Base-by-base conservation (phyloP, 352 stramenopile species). In the Globisporangium canariense region DNA sequence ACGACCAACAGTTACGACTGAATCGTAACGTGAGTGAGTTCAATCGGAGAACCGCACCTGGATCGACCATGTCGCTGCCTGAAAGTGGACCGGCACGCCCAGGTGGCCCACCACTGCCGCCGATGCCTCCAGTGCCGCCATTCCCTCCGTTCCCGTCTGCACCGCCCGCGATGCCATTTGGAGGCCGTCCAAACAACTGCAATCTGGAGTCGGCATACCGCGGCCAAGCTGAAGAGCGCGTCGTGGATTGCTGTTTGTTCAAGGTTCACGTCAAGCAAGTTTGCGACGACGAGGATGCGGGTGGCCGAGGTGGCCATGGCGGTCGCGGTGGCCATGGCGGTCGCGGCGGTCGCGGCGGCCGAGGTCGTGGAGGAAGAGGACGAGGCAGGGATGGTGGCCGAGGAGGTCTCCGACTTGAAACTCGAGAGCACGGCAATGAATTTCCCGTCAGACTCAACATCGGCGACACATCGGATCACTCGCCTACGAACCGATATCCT, bases 221-320 rank as follows among this genome's bases (percentile, higher is more conserved):
- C 22, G 60, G 59, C 3, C 63, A 69, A 14, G 32, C 64, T 4
- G 50, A 71, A 66, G 65, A 74, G 9, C 70, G 67, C 9, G 70
- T 78, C 36, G 25, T 85, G 14, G 54, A 79, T 16, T 69, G 77
- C 52, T 81, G 76, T 57, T 57, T 77, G 45, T 70, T 79, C 22
- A 81, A 81, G 38, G 58, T 85, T 40, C 57, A 69, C 40, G 58
- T 85, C 8, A 77, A 74, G 36, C 30, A 43, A 34, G 20, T 45
- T 10, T 53, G 64, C 34, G 41, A 46, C n/a, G 46, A 64, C 5
- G 51, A 58, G 8, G 36, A 46, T 36, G 25, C 52, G 45, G 64
- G 72, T 40, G 70, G 60, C 6, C 52, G 64, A 38, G 65, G 66
- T 4, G 71, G 68, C 53, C 59, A 51, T 9, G 62, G 60, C 28